phyloP scores from a whole-genome alignment of 2,329 filamentous ascomycete genomes.

The Alternaria sp. region DNA sequence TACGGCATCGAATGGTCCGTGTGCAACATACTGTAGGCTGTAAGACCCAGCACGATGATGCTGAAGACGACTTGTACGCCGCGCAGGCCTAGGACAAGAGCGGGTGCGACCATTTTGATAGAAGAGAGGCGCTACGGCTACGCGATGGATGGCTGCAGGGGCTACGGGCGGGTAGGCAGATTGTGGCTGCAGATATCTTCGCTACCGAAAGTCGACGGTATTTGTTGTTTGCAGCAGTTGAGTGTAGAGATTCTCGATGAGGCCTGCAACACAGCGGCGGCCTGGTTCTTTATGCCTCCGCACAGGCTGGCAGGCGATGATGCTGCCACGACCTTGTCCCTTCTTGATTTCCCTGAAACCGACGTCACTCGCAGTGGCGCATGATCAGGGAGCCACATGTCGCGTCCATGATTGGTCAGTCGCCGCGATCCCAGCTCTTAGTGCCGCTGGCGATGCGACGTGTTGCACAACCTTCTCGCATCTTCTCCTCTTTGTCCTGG shows the following conservation, averaged over 20 bases:
- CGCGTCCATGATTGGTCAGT: slow-evolving; percentile 18
- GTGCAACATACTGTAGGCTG: slow-evolving; percentile 70
- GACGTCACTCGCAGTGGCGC: slow-evolving; percentile 23
- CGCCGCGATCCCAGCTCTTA: background rate
- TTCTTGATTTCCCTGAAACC: slow-evolving; percentile 9
- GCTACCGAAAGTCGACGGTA: background rate
- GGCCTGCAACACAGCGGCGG: background rate
- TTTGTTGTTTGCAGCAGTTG: background rate
- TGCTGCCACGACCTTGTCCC: slow-evolving; percentile 21
- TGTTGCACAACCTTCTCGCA: slow-evolving; percentile 9
- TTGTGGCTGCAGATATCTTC: slow-evolving; percentile 3
- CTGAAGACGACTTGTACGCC: slow-evolving; percentile 71
- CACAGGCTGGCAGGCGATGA: slow-evolving; percentile 19
- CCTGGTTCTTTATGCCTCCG: slow-evolving; percentile 24
- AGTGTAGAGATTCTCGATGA: background rate
- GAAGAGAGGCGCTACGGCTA: background rate
- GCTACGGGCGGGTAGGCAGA: slow-evolving; percentile 2
- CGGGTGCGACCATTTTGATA: slow-evolving; percentile 31
- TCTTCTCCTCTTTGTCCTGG: slow-evolving; percentile 6
- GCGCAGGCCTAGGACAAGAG: slow-evolving; percentile 67
- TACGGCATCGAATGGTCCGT: background rate
- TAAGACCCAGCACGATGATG: slow-evolving; percentile 77
- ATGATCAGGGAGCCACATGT: slow-evolving; percentile 10
- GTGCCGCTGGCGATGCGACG: slow-evolving; percentile 15
- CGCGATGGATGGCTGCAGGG: background rate